A percentile compares a stretch with the other conserved stretches of the same genome.
These are phyloP conservation scores for Arabidopsis arenosa DNA, from an alignment of 345 rosid genomes.

Conservation along the genomic window DNA sequence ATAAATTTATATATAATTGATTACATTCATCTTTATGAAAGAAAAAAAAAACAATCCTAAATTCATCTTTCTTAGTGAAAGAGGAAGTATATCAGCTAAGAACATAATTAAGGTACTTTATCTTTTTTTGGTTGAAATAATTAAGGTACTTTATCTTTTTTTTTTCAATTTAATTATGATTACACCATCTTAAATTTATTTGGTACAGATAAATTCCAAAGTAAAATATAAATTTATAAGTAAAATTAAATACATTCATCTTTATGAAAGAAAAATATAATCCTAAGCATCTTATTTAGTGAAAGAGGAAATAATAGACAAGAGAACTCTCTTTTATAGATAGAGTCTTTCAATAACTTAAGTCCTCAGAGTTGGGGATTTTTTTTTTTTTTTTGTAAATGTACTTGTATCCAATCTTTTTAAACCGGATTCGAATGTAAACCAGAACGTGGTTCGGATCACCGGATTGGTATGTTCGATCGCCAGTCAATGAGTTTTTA, in stretches of 20 bases:
- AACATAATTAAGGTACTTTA: not conserved
- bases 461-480: too few relatives aligned
- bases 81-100: not conserved
- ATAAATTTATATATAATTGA: not conserved
- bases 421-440: too few relatives aligned
- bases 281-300: not conserved
- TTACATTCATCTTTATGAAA: not conserved
- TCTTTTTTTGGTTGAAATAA: not conserved
- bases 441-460: too few relatives aligned
- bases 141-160: not conserved
- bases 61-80: not conserved
- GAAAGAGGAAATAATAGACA: too few relatives aligned
- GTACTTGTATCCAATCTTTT: too few relatives aligned
- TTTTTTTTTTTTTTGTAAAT: too few relatives aligned
- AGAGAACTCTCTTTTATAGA: too few relatives aligned
- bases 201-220: not conserved
- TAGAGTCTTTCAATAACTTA: too few relatives aligned
- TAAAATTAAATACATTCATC: too few relatives aligned
- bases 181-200: not conserved
- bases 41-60: not conserved
- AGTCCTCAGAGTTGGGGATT: too few relatives aligned
- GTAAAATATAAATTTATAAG: not conserved
- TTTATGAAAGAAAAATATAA: too few relatives aligned
- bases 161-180: not conserved
- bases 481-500: too few relatives aligned